Evolutionary conservation across 306 rosid species (phyloP), one percentile per base, ranked within the genome.

Genomic region (Inga laurina): DNA sequence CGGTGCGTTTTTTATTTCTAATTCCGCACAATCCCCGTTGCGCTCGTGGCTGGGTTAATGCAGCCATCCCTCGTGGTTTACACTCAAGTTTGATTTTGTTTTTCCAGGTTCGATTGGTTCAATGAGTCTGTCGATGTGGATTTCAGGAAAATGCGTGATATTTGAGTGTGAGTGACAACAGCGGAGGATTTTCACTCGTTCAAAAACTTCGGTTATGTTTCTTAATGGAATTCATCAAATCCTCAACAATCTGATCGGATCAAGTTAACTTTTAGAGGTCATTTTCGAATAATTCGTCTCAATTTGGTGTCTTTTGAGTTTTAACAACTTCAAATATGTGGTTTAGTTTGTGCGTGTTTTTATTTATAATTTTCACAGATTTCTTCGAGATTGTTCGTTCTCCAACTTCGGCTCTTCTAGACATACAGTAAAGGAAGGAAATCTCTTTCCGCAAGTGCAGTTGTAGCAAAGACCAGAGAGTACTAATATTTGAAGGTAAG

Each of bases 91-190:
- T 7, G 34, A 78, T 44, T 43, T 34, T 57, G 13, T n/a, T 59
- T 22, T 10, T n/a, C 34, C 10, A n/a, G 34, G 34, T 59, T 59
- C 66, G 66, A 22, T 59, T 24, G 10, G 35, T 73, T 73, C 32
- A 49, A 49, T 44, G 77, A 74, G 48, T 67, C 73, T 34, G 64
- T 65, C 19, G 66, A 43, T 6, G 41, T 72, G 12, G n/a, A 30
- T 61, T 54, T 65, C 75, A 27, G 34, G 10, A 83, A 30, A 65
- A 61, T 52, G 66, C 77, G 66, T 14, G n/a, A 73, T 64, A 64
- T 66, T 44, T 81, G 57, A 24, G 54, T 2, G 34, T 13, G 24
- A 12, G 32, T 46, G 56, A 15, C 12, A 72, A 46, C 41, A 12
- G 5, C 21, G 30, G 15, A 22, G 56, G 56, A 72, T 30, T 12